A percentile compares a stretch with the other conserved stretches of the same genome.
phyloP scores from a whole-genome alignment of 768 basidiomycete genomes.

The Tulasnella sp. region DNA sequence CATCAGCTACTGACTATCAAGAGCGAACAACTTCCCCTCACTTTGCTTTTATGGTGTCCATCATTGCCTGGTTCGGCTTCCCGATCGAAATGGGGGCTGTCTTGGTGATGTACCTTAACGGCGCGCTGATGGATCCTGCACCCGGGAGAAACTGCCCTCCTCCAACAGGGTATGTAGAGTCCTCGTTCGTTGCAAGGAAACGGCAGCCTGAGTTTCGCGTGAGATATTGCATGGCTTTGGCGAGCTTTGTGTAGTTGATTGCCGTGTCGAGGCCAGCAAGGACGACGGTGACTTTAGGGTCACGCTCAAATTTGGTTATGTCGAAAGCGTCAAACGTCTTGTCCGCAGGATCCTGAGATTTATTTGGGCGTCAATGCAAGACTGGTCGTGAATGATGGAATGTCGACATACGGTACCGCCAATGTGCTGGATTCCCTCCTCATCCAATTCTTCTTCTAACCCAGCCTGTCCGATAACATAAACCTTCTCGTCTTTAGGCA shows the following conservation, averaged over 20 bases:
- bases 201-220: constrained; percentile 71
- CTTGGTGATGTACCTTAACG: constrained; percentile 68
- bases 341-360: constrained; percentile 72
- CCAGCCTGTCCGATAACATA: constrained; percentile 93
- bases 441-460: constrained; percentile 86
- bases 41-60: constrained; percentile 87
- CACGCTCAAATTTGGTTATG: constrained; percentile 61
- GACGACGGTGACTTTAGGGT: constrained; percentile 83
- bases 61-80: constrained; percentile 87
- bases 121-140: constrained; percentile 78
- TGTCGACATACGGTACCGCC: constrained; percentile 76
- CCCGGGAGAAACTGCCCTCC: constrained; percentile 73
- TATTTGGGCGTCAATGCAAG: too few relatives aligned
- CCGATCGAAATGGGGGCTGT: constrained; percentile 75
- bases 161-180: constrained; percentile 75
- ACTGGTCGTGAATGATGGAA: not conserved
- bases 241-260: constrained; percentile 91
- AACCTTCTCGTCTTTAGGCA: constrained; percentile 88
- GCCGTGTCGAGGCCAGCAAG: constrained; percentile 86
- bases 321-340: constrained; percentile 67
- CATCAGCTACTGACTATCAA: not conserved
- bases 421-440: constrained; percentile 72
- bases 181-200: constrained; percentile 90
- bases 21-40: constrained; percentile 36
- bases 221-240: constrained; percentile 88